Base-by-base conservation (phyloP, 352 stramenopile species). In the Aphanomyces cochlioides region DNA sequence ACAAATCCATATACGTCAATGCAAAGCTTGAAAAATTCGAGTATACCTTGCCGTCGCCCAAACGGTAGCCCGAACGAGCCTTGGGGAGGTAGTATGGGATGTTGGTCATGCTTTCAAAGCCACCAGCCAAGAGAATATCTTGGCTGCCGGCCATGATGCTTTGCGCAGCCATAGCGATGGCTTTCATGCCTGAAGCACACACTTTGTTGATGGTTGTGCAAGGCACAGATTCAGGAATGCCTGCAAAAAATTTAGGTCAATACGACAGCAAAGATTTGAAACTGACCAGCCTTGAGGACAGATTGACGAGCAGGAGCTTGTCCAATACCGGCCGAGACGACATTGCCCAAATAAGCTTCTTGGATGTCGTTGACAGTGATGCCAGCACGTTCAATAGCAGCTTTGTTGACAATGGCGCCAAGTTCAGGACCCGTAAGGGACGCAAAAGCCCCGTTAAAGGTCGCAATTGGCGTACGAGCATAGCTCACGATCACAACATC, bases 201-300 rank as follows among this genome's bases (percentile, higher is more conserved):
- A 99, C 96, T 79, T 99, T 99, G 82, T 99, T 99, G n/a, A 99
- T 83, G 1, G 92, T 98, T 19, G 93, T 98, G 75, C 93, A 98
- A 17, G 95, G 84, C n/a, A 93, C 93, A 3, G 73, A 78, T 56
- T 95, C 80, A 2, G 89, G 87, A 72, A 99, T 88, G 5, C 95
- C 95, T 56, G 79, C 77, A 28, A 68, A 72, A 19, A 86, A 65
- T 0, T 84, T 34, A 5, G 45, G 63, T 72, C 17, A 5, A 37
- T 38, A 53, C 45, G n/a, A 15, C 45, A 53, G 13, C 45, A 53
- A 53, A 53, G 13, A 19, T 34, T 38, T 12, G 13, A 66, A 66
- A 12, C 80, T 69, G 76, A 21, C 84, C 87, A 15, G 82, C 89
- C 17, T 78, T 77, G 28, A 92, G 66, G 4, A 79, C 83, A 15